Percentiles rank a stretch among this genome's conserved stretches.
Evolutionary conservation across 1,284 basidiomycete species (phyloP).

Genomic region (Ceratobasidium sp.): DNA sequence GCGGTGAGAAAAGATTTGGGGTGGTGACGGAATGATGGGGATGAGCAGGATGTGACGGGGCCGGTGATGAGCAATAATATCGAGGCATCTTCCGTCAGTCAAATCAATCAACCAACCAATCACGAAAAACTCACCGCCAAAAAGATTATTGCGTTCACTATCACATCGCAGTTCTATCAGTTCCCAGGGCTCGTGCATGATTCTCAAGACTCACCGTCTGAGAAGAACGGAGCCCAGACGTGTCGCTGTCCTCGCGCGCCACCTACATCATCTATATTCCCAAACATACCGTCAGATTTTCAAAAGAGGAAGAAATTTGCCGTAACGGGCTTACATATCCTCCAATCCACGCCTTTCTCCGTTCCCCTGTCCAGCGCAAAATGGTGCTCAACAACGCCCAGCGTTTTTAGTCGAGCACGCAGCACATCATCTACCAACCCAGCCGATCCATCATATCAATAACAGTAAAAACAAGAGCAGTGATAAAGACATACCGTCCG

Average conservation of each 20-base stretch:
- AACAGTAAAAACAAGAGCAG: background rate
- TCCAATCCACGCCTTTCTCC: constrained; percentile 44
- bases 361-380: constrained; percentile 44
- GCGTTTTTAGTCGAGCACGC: constrained; percentile 45
- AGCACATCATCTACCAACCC: constrained; percentile 43
- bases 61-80: background rate
- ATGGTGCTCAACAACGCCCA: constrained; percentile 46
- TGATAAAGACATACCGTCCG: constrained; percentile 65
- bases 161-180: background rate
- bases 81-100: background rate
- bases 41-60: background rate
- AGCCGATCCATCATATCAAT: background rate
- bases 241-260: constrained; percentile 45
- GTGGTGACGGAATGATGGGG: constrained; percentile 1
- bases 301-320: background rate
- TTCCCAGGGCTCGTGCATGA: background rate
- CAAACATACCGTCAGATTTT: background rate
- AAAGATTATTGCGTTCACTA: constrained; percentile 46
- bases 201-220: constrained; percentile 26
- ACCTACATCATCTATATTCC: constrained; percentile 43
- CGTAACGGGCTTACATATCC: constrained; percentile 25
- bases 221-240: constrained; percentile 46
- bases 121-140: constrained; percentile 33
- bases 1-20: background rate
- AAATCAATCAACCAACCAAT: background rate